These are phyloP conservation scores for Pyrenophora graminea DNA, from an alignment of 2,329 filamentous ascomycete genomes.

Conservation along the genomic window DNA sequence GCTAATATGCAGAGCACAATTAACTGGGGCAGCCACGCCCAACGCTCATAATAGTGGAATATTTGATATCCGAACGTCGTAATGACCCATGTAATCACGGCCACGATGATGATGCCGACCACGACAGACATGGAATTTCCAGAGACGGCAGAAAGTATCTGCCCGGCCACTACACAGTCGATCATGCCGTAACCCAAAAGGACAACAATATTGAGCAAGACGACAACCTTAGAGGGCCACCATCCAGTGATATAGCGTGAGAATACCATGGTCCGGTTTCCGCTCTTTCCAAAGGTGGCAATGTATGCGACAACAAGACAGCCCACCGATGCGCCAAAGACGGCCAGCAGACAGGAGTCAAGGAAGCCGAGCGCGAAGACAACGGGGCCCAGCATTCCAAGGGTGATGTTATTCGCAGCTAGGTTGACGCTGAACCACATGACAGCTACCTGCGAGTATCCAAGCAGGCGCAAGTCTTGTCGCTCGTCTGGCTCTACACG, in stretches of 20 bases:
- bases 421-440: conserved; percentile 68
- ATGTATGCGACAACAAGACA: conserved; percentile 62
- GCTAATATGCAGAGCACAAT: conserved; percentile 65
- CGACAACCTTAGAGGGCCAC: conserved; percentile 67
- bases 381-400: conserved; percentile 66
- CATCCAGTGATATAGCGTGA: conserved; percentile 65
- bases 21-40: conserved; percentile 67
- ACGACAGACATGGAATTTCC: conserved; percentile 63
- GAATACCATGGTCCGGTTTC: conserved; percentile 65
- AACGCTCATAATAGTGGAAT: conserved; percentile 72
- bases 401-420: conserved; percentile 65
- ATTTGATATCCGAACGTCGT: conserved; percentile 70
- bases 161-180: conserved; percentile 68
- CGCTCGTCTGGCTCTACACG: conserved; percentile 61
- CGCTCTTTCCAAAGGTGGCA: conserved; percentile 64
- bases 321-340: conserved; percentile 62
- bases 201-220: conserved; percentile 65
- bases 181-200: conserved; percentile 67
- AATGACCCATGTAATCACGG: conserved; percentile 65
- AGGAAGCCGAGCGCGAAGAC: conserved; percentile 63
- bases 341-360: conserved; percentile 60
- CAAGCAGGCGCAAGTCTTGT: conserved; percentile 56
- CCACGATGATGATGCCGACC: conserved; percentile 69
- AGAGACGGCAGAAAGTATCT: conserved; percentile 69
- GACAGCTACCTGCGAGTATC: conserved; percentile 60